Evolutionary conservation across 106 monocot genomes (phyloP), one percentile per base, ranked within the genome.

Genomic region (Platanthera zijinensis): DNA sequence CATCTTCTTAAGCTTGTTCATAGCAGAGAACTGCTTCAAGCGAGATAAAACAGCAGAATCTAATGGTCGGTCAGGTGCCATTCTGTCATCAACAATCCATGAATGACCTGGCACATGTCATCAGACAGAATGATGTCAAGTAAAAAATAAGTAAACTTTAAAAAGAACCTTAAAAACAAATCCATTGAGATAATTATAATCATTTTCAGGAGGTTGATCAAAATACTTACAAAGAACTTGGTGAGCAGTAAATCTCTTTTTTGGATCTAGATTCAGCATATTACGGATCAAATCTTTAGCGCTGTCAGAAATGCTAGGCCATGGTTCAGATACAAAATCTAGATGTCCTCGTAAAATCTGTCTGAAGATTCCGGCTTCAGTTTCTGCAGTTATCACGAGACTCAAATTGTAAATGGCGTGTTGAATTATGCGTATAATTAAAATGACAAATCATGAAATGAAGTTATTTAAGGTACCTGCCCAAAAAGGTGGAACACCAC

Each of bases 1-100:
- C 96, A 96, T 96, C 78, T 96, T 96, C 75, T 96, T 93, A 14
- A 96, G 89, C 48, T 96, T 96, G 80, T 96, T 93, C 96, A 96
- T 96, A 63, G 96, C 92, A 49, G 96, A 96, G 79, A 96, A 93
- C 45, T 93, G 93, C 47, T 96, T 93, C 78, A 96, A 81, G 0
- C 96, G 90, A 50, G 90, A 96, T 74, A 96, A 76, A 84, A 96
- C 93, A 52, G 96, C 92, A 78, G 96, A 90, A 82, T 92, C 96
- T 51, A 96, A 80, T 46, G 96, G 93, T 47, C 74, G 88, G 74
- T 96, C 90, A 77, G 96, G 93, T 39, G 96, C 93, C 25, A 93
- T 84, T 59, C 74, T 85, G 75, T 89, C 93, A 84, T 92, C 96
- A 73, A 89, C 82, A 83, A 96, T 90, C 96, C 96, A 96, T 71